phyloP scores from a whole-genome alignment of 2,329 filamentous ascomycete species.

The Epichloe glyceriae region DNA sequence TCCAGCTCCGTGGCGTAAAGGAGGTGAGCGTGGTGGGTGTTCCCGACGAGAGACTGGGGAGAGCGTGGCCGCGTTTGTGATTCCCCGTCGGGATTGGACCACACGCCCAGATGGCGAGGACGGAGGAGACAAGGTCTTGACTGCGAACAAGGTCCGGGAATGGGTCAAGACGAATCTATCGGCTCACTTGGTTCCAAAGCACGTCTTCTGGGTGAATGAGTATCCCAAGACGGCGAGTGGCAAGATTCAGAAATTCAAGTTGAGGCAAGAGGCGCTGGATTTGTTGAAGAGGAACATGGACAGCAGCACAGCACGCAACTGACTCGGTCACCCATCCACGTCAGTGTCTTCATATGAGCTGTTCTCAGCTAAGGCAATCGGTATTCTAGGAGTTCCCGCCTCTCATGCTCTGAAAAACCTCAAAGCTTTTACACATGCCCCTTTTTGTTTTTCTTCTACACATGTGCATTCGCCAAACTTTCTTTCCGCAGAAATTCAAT shows the following conservation, averaged over 20 bases:
- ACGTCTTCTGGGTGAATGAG: constrained; percentile 76
- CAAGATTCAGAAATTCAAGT: constrained; percentile 91
- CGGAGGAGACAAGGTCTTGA: constrained; percentile 24
- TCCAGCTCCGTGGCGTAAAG: constrained; percentile 54
- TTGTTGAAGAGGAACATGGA: constrained; percentile 12
- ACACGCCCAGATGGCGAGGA: constrained; percentile 15
- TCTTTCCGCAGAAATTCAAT: neutral
- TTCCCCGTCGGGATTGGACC: constrained; percentile 28
- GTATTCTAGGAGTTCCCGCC: neutral
- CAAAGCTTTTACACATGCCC: neutral
- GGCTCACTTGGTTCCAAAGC: constrained; percentile 71
- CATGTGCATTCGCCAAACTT: neutral
- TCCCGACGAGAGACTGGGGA: constrained; percentile 77
- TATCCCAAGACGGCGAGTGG: constrained; percentile 93
- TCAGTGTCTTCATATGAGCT: neutral
- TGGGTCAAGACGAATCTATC: constrained; percentile 62
- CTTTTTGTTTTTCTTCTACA: neutral
- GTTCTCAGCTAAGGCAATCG: neutral
- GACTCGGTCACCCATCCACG: neutral
- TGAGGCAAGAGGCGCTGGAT: constrained; percentile 53
- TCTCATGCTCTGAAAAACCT: neutral
- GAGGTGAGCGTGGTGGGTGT: constrained; percentile 79
- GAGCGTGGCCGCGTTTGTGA: constrained; percentile 71
- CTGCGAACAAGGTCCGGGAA: constrained; percentile 44
- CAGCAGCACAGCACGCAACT: neutral